Base-by-base conservation (phyloP, 2,329 filamentous ascomycete species). In the Decorospora gaudefroyi region DNA sequence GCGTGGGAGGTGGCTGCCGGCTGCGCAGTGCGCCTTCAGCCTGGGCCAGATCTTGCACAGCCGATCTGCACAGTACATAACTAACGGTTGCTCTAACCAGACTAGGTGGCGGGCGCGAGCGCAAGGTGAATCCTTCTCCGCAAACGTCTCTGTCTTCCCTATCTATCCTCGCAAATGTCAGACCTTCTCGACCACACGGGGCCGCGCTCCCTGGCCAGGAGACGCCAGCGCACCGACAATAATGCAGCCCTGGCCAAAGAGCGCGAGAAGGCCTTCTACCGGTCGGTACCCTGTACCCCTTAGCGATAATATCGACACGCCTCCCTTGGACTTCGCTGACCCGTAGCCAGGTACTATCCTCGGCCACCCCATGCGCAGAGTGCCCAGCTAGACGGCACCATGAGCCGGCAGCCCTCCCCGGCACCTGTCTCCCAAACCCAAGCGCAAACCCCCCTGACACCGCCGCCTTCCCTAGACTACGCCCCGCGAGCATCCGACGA, bases 231-330 rank as follows among this genome's bases (percentile, higher is more conserved):
- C 19, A 65, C 63, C 56, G 59, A 63, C 31, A 56, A n/a, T n/a
- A n/a, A 62, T 15, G 43, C 50, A 3, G 62, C 59, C 16, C 42
- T 62, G 27, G 55, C 57, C 5, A 65, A 61, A 22, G 65, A 69
- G 45, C 62, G 66, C 44, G 65, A 69, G 40, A 43, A 47, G 39
- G 29, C 40, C 41, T 69, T 69, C 52, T 69, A 68, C 51, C 59
- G 65, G 65, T 67, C 46, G 12, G 30, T 36, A 12, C 34, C 23
- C 15, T 32, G 17, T 25, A 15, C 15, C n/a, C n/a, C n/a, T n/a
- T n/a, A n/a, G n/a, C n/a, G n/a, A n/a, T n/a, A n/a, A 6, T 11
- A 15, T 29, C 17, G 17, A 16, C 7, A 12, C 13, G 18, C 33
- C 26, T 30, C 26, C 21, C 25, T 16, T 22, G 9, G 10, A 23